A percentile compares a stretch with the other conserved stretches of the same genome.
Conservation (phyloP, 2,329 filamentous ascomycete genomes). For the Curvularia spicifera region DNA sequence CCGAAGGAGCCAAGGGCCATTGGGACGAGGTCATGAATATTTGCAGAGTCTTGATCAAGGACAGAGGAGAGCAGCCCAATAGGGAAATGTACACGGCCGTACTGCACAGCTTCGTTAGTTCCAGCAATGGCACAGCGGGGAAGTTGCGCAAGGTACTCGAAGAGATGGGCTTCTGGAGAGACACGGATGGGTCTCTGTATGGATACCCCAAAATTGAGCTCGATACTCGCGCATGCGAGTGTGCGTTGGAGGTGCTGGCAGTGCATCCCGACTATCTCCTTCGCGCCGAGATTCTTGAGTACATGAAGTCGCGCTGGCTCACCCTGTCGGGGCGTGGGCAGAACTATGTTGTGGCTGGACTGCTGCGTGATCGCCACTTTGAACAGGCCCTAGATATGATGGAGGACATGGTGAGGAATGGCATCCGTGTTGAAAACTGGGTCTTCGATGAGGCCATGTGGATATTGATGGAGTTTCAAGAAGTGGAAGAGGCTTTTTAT, state of each 20-base stretch:
- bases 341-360: conserved; percentile 72
- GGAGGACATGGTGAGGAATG: conserved; percentile 67
- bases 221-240: conserved; percentile 73
- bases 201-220: conserved; percentile 63
- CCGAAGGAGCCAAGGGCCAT: conserved; percentile 33
- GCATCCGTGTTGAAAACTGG: conserved; percentile 69
- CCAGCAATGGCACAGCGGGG: conserved; percentile 68
- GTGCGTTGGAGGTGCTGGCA: conserved; percentile 73
- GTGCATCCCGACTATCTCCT: conserved; percentile 86
- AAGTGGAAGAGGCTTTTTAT: conserved; percentile 77
- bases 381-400: conserved; percentile 78
- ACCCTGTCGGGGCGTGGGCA: conserved; percentile 66
- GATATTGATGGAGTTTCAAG: conserved; percentile 71
- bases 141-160: conserved; percentile 69
- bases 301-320: conserved; percentile 78
- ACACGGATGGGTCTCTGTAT: neutral
- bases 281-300: conserved; percentile 71
- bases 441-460: conserved; percentile 79
- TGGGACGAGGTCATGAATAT: conserved; percentile 48
- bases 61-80: conserved; percentile 63
- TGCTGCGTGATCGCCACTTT: conserved; percentile 81
- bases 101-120: conserved; percentile 72
- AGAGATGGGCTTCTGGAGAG: conserved; percentile 66
- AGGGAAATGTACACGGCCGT: conserved; percentile 73
- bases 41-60: conserved; percentile 64